Evolutionary conservation across 2,329 filamentous ascomycete genomes (phyloP).

Genomic region (Trichoderma simmonsii): DNA sequence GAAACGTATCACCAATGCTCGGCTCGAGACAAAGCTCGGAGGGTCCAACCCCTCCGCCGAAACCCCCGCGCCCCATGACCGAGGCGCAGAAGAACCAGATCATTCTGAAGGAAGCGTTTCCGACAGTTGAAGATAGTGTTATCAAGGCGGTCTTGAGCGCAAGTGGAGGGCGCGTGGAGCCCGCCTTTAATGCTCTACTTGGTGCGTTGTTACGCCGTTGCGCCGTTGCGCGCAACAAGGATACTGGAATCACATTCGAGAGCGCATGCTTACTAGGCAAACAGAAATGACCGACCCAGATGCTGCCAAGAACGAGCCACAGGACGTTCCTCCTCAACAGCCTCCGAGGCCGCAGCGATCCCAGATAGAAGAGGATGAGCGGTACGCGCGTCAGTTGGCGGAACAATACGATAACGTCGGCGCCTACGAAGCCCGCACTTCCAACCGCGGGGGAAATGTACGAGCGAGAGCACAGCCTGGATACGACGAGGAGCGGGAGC

Average conservation of each 20-base stretch:
- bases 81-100: constrained; percentile 81
- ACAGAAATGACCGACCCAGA: constrained; percentile 77
- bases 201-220: constrained; percentile 46
- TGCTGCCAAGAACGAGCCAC: constrained; percentile 53
- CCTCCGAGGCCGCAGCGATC: constrained; percentile 74
- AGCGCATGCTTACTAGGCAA: background rate
- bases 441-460: constrained; percentile 42
- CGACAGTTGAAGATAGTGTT: constrained; percentile 72
- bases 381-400: constrained; percentile 87
- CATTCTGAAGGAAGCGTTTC: constrained; percentile 92
- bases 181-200: constrained; percentile 90
- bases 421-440: constrained; percentile 56
- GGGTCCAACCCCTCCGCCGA: constrained; percentile 59
- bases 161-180: constrained; percentile 83
- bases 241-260: constrained; percentile 18
- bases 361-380: constrained; percentile 86
- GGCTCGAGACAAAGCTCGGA: constrained; percentile 27
- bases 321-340: constrained; percentile 64
- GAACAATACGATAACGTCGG: constrained; percentile 76
- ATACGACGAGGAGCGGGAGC: constrained; percentile 55
- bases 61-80: constrained; percentile 79
- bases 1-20: constrained; percentile 25
- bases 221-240: background rate
- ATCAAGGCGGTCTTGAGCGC: constrained; percentile 85
- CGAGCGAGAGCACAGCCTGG: constrained; percentile 30